Base-by-base conservation (phyloP, 2,329 filamentous ascomycete species). In the Fusarium gaditjirri region DNA sequence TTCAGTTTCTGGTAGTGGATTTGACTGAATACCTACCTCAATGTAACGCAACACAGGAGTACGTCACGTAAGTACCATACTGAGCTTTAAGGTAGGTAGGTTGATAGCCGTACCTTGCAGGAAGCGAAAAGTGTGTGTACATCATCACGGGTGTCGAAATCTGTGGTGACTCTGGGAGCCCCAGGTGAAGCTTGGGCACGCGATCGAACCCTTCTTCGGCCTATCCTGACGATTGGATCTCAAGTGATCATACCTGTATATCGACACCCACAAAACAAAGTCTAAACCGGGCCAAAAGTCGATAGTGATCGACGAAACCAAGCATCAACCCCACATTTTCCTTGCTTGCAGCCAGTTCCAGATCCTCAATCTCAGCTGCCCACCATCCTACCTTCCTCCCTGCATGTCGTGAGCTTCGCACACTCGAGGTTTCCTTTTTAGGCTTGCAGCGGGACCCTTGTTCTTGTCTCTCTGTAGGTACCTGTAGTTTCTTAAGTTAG, bases 281-380 rank as follows among this genome's bases (percentile, higher is more conserved):
- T 38, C 44, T 23, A 65, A 68, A 21, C 27, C 13, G 41, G 41
- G 35, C 27, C 36, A 43, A 53, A 61, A 42, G n/a, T 25, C 35
- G 63, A 54, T 27, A 27, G 52, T 72, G 70, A 72, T 72, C 70
- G 56, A 70, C 69, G 27, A 72, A 61, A 58, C 69, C 70, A 58
- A 66, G 47, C 58, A 61, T 38, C 43, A 61, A 65, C 65, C 69
- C 70, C 70, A 72, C 69, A 61, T 60, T 72, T 72, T 44, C 29
- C 44, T 70, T 65, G 58, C 53, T 52, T 68, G 47, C 61, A 65
- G 52, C 55, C 67, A 69, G 54, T 56, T 70, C 67, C 61, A 56
- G 52, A 63, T 71, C 57, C 62, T 46, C 56, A 58, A 71, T 71
- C 52, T 56, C 64, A 67, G 60, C 42, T 43, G 39, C 53, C 31